Conservation (phyloP, 352 stramenopile genomes). For the Phytophthora pini region DNA sequence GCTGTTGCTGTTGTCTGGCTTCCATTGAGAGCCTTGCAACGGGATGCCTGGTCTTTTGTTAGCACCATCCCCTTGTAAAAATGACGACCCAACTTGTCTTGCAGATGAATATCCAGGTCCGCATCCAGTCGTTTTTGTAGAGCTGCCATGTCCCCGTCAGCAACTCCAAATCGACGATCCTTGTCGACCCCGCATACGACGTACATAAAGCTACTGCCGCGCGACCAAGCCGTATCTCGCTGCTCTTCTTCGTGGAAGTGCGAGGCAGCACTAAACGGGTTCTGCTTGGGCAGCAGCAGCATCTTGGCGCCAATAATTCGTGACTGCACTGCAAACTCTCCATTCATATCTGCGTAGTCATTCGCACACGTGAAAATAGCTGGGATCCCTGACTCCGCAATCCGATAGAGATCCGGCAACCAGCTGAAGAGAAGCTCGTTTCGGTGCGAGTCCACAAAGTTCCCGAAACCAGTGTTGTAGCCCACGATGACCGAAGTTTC, state of each 20-base stretch:
- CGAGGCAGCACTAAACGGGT: slow-evolving; percentile 75
- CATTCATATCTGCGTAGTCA: slow-evolving; percentile 82
- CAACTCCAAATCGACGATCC: slow-evolving; percentile 27
- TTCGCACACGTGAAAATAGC: slow-evolving; percentile 81
- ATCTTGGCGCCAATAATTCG: slow-evolving; percentile 68
- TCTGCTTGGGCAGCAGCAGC: slow-evolving; percentile 68
- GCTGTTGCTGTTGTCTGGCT: not conserved
- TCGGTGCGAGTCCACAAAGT: slow-evolving; percentile 66
- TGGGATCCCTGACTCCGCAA: slow-evolving; percentile 58
- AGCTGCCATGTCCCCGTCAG: slow-evolving; percentile 28
- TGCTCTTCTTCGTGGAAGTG: slow-evolving; percentile 78
- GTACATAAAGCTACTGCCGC: slow-evolving; percentile 78
- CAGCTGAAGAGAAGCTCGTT: slow-evolving; percentile 73
- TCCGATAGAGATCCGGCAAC: slow-evolving; percentile 67
- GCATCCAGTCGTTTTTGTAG: slow-evolving; percentile 57
- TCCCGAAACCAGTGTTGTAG: slow-evolving; percentile 84
- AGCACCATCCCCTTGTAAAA: slow-evolving; percentile 71
- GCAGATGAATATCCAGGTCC: slow-evolving; percentile 57
- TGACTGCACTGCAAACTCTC: slow-evolving; percentile 77
- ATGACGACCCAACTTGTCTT: slow-evolving; percentile 61
- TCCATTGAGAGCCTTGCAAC: slow-evolving; percentile 49
- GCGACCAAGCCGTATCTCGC: slow-evolving; percentile 67
- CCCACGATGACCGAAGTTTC: slow-evolving; percentile 64
- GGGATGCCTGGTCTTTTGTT: slow-evolving; percentile 68
- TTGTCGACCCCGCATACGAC: slow-evolving; percentile 53